Evolutionary conservation across 1,284 basidiomycete species (phyloP), one percentile per base, ranked within the genome.

Genomic region (Neonothopanus nambi): DNA sequence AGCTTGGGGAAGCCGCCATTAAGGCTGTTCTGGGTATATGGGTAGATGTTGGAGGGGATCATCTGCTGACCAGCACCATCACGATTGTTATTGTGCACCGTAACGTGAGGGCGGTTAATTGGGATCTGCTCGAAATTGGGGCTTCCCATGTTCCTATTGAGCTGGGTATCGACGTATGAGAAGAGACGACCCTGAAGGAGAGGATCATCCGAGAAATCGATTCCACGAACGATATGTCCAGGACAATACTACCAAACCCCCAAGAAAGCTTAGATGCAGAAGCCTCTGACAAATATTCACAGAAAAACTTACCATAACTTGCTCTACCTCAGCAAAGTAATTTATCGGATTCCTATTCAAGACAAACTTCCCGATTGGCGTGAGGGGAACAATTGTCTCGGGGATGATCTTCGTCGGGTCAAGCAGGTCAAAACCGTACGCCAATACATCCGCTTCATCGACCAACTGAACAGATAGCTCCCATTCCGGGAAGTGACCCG

Each of bases 401-500:
- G 52, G 52, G 17, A 54, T 18, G 28, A 54, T 39, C 23, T 54
- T 54, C 8, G 52, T 54, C 11, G 52, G 52, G 24, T 54, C 52
- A 9, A 48, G 30, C 26, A 54, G 21, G 21, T 54, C 52, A 21
- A 48, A 40, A 2, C 52, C 52, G 35, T 28, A 54, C 24, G 39
- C 48, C 7, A 48, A 17, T 2, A 41, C 52, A 42, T 48, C 52
- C 24, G 48, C 45, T 21, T 54, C 52, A 24, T 54, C 52, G 37
- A 54, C 24, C 6, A 54, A 35, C 38, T 54, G 52, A 8, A 54
- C 52, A 7, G 36, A 28, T 12, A 54, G 5, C 18, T 54, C 52
- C 41, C 68, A 67, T 0, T 57, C 57, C 5, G 62, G 61, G 48
- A 36, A 63, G 41, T 58, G 24, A 13, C 54, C 55, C 11, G 52